phyloP scores from a whole-genome alignment of 2,329 filamentous ascomycete genomes.

The Botrytis galanthina region DNA sequence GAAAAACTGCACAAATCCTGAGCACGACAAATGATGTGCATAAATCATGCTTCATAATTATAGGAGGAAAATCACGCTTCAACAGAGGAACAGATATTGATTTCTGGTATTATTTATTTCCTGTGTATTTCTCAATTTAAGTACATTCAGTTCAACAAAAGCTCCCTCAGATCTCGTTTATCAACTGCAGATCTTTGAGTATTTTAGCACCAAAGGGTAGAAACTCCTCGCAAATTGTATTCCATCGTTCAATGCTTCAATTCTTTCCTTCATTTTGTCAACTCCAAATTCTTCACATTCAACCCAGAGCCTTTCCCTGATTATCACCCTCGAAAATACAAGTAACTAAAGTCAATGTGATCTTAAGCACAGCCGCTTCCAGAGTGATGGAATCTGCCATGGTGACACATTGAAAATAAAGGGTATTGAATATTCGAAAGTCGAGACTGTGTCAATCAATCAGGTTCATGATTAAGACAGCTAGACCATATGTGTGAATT shows the following conservation, averaged over 20 bases:
- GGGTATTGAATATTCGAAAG: neutral
- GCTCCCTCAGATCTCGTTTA: neutral
- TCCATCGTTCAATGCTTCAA: neutral
- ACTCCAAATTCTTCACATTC: neutral
- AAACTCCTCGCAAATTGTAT: neutral
- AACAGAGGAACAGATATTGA: neutral
- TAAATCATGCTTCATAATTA: neutral
- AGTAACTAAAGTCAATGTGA: neutral
- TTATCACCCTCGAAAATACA: neutral
- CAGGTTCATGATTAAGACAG: neutral
- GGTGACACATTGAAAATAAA: neutral
- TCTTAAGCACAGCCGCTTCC: neutral
- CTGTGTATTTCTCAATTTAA: neutral
- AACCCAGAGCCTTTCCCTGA: neutral
- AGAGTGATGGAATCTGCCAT: neutral
- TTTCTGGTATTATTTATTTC: neutral
- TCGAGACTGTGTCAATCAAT: neutral
- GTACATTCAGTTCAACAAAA: neutral
- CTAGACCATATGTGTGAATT: conserved; percentile 30
- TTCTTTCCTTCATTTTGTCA: neutral
- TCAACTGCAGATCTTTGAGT: neutral
- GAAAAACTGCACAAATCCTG: neutral
- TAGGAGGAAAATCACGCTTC: neutral
- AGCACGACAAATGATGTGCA: neutral
- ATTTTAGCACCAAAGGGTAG: neutral